Conservation (phyloP, 805 yeast species). For the Vanderwaltozyma yarrowii region DNA sequence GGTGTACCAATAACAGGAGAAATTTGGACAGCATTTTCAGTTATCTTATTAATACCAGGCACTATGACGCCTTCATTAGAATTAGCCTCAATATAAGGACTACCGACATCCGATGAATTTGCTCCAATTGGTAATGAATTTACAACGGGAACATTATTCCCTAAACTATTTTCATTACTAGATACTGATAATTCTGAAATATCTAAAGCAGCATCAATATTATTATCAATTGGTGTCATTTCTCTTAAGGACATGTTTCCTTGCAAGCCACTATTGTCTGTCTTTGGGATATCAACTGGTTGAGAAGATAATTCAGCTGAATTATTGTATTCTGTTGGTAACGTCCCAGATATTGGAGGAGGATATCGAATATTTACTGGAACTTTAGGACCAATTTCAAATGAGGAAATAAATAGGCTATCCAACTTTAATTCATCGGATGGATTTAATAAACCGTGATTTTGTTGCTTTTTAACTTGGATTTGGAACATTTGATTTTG, state of each 20-base stretch:
- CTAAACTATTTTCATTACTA: too few species aligned
- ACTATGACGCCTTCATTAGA: too few species aligned
- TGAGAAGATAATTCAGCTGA: neutral
- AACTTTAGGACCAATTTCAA: constrained; percentile 24
- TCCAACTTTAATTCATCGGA: constrained; percentile 11
- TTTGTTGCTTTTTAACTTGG: constrained; percentile 13
- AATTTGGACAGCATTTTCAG: neutral
- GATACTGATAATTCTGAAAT: too few species aligned
- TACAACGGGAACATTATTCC: too few species aligned
- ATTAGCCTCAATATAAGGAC: too few species aligned
- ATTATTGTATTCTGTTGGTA: neutral
- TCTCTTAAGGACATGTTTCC: too few species aligned
- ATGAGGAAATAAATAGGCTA: constrained; percentile 17
- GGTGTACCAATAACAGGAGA: neutral
- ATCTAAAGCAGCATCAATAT: neutral
- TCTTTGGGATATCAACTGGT: too few species aligned
- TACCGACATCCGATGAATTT: too few species aligned
- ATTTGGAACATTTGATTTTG: constrained; percentile 21
- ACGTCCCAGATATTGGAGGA: neutral
- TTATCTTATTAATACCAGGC: neutral
- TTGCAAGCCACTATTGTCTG: too few species aligned
- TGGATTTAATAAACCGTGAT: constrained; percentile 4
- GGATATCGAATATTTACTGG: constrained; percentile 4
- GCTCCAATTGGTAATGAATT: too few species aligned
- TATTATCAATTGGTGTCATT: too few species aligned